Conservation (phyloP, 1,284 basidiomycete genomes). For the Microbotryum intermedium region DNA sequence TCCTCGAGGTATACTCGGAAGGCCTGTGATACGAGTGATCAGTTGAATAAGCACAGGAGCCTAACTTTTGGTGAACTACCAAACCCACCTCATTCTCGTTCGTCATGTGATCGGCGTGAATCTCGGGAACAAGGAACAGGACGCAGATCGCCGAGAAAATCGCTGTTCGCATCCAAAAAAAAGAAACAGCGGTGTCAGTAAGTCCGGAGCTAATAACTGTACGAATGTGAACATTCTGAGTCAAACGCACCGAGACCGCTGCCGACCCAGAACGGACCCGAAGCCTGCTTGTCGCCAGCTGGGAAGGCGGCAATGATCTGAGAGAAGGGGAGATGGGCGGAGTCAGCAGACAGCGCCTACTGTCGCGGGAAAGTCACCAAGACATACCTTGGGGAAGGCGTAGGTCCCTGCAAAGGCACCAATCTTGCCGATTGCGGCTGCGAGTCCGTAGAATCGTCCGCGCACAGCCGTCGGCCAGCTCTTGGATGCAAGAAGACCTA, state of each 20-base stretch:
- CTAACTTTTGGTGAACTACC: no score
- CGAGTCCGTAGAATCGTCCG: slow-evolving; percentile 74
- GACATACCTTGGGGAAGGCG: not conserved
- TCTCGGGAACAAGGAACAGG: slow-evolving; percentile 63
- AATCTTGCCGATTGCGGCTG: slow-evolving; percentile 83
- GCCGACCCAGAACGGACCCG: slow-evolving; percentile 37
- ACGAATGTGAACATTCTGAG: not conserved
- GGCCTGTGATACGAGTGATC: no score
- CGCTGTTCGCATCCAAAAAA: slow-evolving; percentile 52
- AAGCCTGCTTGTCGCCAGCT: slow-evolving; percentile 27
- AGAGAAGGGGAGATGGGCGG: not conserved
- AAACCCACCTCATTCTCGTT: slow-evolving; percentile 52
- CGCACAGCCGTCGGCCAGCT: slow-evolving; percentile 69
- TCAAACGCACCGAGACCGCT: not conserved
- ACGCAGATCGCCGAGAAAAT: slow-evolving; percentile 66
- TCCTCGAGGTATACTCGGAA: no score
- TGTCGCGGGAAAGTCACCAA: not conserved
- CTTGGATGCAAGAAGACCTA: slow-evolving; percentile 61
- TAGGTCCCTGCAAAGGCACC: slow-evolving; percentile 56
- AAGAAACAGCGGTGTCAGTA: slow-evolving; percentile 5
- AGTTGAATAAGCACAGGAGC: no score
- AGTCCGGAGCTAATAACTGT: not conserved
- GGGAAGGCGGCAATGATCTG: slow-evolving; percentile 27
- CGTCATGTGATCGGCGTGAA: slow-evolving; percentile 69
- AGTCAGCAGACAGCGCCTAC: not conserved